Percentiles rank a stretch among this genome's conserved stretches.
Conservation (phyloP, 2,329 filamentous ascomycete species). For the Mollisia scopiformis region DNA sequence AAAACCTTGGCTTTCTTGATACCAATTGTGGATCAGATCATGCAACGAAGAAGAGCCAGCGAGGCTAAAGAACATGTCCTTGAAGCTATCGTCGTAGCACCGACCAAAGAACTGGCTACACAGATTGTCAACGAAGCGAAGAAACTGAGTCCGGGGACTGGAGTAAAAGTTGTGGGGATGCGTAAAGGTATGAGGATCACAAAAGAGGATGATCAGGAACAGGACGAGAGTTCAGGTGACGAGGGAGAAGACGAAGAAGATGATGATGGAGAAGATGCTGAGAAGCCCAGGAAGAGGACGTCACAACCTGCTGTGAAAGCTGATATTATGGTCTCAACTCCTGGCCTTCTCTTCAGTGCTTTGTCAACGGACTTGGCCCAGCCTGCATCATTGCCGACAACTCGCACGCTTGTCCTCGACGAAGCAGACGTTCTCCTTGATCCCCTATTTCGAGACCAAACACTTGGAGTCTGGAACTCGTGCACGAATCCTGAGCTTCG, state of each 20-base stretch:
- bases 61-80: conserved; percentile 53
- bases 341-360: conserved; percentile 76
- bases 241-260: conserved; percentile 44
- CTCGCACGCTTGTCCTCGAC: conserved; percentile 80
- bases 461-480: conserved; percentile 79
- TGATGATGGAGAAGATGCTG: conserved; percentile 27
- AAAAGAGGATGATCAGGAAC: conserved; percentile 38
- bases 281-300: conserved; percentile 37
- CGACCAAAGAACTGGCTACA: conserved; percentile 76
- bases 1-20: conserved; percentile 95
- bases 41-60: conserved; percentile 51
- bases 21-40: conserved; percentile 78
- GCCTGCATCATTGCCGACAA: conserved; percentile 61
- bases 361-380: conserved; percentile 51
- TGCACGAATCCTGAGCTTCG: conserved; percentile 72
- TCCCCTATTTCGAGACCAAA: conserved; percentile 87
- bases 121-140: conserved; percentile 86
- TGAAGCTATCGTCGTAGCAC: conserved; percentile 73
- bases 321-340: conserved; percentile 81
- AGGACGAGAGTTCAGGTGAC: conserved; percentile 36
- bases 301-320: conserved; percentile 64
- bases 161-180: conserved; percentile 79
- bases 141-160: conserved; percentile 78
- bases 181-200: conserved; percentile 79
- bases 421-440: conserved; percentile 96